A percentile compares a stretch with the other conserved stretches of the same genome.
Conservation (phyloP, 495 filamentous ascomycete species). For the Rhypophila decipiens region DNA sequence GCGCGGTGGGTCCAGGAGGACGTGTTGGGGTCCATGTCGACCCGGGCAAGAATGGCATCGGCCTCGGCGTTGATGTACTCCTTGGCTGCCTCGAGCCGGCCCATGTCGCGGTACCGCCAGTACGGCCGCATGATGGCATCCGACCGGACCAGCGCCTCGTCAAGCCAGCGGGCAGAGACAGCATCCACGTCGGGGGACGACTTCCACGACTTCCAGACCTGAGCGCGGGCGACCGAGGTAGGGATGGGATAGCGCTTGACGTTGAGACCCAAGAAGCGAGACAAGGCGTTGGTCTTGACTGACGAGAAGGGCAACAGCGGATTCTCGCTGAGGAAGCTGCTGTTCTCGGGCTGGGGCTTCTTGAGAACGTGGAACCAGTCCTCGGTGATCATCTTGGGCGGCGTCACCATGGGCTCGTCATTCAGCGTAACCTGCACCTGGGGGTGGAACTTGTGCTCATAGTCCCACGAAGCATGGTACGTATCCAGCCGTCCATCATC, state of each 20-base stretch:
- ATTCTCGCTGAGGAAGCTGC: conserved; percentile 51
- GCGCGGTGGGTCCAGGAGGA: conserved; percentile 56
- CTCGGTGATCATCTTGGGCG: conserved; percentile 53
- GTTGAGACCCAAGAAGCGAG: conserved; percentile 41
- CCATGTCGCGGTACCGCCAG: conserved; percentile 51
- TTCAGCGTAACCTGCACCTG: conserved; percentile 54
- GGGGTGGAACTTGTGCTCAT: conserved; percentile 59
- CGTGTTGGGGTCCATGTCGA: conserved; percentile 54
- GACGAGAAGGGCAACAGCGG: conserved; percentile 48
- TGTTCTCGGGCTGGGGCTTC: conserved; percentile 53
- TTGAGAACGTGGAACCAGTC: conserved; percentile 50
- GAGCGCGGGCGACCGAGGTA: conserved; percentile 49
- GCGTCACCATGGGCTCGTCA: conserved; percentile 41
- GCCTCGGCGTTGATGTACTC: conserved; percentile 49
- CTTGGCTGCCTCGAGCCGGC: conserved; percentile 45
- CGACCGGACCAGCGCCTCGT: conserved; percentile 48
- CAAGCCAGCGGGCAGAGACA: conserved; percentile 53
- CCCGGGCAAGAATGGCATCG: conserved; percentile 53
- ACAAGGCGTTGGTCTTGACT: conserved; percentile 39
- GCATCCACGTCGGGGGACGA: conserved; percentile 49
- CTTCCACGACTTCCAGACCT: conserved; percentile 59
- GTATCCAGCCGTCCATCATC: no score
- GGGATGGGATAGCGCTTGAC: conserved; percentile 48
- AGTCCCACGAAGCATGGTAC: conserved; percentile 50
- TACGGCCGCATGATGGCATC: conserved; percentile 49